Evolutionary conservation across 2,329 filamentous ascomycete species (phyloP).

Genomic region (Sarocladium strictum): DNA sequence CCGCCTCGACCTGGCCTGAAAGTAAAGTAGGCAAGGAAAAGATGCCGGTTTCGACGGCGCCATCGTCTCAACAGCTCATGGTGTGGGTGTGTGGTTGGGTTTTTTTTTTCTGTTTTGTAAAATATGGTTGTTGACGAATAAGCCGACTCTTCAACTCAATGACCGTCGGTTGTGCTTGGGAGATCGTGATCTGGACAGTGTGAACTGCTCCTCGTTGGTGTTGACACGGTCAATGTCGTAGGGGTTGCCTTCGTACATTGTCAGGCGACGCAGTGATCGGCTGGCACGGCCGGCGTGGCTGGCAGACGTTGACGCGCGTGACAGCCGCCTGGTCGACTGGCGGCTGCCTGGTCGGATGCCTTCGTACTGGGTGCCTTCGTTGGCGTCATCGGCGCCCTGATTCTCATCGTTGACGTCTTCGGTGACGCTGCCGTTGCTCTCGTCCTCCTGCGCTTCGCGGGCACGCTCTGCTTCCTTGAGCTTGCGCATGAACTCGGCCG

Average conservation of each 20-base stretch:
- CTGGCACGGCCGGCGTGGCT: conserved; percentile 1
- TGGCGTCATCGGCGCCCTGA: not conserved
- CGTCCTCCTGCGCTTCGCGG: conserved; percentile 1
- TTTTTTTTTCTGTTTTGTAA: too few relatives aligned
- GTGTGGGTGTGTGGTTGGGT: too few relatives aligned
- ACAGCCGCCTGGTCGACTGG: not conserved
- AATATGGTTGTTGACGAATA: too few relatives aligned
- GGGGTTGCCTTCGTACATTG: conserved; percentile 4
- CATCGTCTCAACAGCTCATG: too few relatives aligned
- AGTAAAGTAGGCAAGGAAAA: too few relatives aligned
- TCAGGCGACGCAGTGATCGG: not conserved
- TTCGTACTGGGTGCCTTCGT: not conserved
- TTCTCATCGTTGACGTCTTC: not conserved
- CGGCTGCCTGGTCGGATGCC: not conserved
- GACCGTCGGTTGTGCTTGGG: too few relatives aligned
- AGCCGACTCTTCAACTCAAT: too few relatives aligned
- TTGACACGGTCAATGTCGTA: conserved; percentile 5
- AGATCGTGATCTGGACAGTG: not conserved
- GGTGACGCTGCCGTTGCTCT: not conserved
- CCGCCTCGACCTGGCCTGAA: too few relatives aligned
- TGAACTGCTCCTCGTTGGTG: conserved; percentile 7
- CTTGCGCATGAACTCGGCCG: conserved; percentile 10
- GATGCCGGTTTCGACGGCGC: too few relatives aligned
- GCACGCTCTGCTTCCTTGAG: conserved; percentile 7
- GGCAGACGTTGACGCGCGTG: not conserved